Base-by-base conservation (phyloP, 2,329 filamentous ascomycete species). In the Alternaria arbusti region DNA sequence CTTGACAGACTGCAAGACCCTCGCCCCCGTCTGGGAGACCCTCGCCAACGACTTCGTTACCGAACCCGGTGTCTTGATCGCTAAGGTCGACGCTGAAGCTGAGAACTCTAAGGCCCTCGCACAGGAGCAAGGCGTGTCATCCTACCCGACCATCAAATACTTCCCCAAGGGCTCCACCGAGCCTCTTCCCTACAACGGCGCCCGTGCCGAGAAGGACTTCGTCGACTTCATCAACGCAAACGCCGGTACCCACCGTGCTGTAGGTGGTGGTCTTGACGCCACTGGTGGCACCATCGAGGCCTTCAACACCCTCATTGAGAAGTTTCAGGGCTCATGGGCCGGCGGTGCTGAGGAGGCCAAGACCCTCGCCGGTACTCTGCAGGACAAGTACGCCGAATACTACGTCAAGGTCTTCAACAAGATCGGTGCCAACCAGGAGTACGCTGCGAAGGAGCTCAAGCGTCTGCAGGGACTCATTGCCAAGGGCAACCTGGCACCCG, bases 101-200 rank as follows among this genome's bases (percentile, higher is more conserved):
- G 89, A 92, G 73, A 93, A 93, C 81, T 89, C 91, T 81, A 97
- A 97, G 84, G 87, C 87, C 47, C 89, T 90, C 54, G 90, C 94
- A 55, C 82, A 88, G 77, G 89, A 90, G 55, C 90, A 96, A 78
- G 93, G 90, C 65, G 88, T 99, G 71, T 87, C 87, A 59, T 93
- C 91, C 36, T 99, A 96, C 86, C 96, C 96, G 54, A 99, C 96
- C 67, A 97, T 99, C 86, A 97, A 97, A 85, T 99, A 91, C 88
- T 99, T 97, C 88, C 88, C 93, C 71, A 91, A 91, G 80, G 94
- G 94, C 72, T 92, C 89, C 77, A 91, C 87, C 68, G 89, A 91
- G 76, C 81, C 89, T 49, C 86, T 90, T 73, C 78, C 85, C 49
- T 99, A 97, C 86, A 83, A 85, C 57, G 90, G 91, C 65, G 92